A percentile compares a stretch with the other conserved stretches of the same genome.
These are phyloP conservation scores for Antitrichia curtipendula DNA, from an alignment of 225 moss, liverwort and hornwort genomes.

Conservation along the genomic window DNA sequence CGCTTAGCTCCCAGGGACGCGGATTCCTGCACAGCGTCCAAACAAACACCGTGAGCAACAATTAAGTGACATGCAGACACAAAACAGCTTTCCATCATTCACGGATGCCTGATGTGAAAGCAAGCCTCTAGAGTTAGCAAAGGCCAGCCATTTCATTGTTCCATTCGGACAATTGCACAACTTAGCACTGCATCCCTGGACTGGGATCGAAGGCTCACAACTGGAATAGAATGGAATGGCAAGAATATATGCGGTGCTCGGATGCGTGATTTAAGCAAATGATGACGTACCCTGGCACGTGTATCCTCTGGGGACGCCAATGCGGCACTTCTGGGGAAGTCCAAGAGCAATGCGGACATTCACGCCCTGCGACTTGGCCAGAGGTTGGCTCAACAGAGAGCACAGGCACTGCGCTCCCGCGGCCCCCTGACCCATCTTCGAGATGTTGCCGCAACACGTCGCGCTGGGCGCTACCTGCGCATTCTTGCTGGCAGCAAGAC, in stretches of 20 bases:
- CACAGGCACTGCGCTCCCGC: constrained; percentile 14
- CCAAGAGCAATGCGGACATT: neutral
- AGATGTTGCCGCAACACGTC: neutral
- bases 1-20: neutral
- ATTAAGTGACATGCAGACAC: no score
- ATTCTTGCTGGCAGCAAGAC: neutral
- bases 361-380: constrained; percentile 9
- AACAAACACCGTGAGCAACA: neutral
- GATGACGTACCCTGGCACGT: neutral
- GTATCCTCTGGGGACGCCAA: neutral
- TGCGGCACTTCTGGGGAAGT: neutral
- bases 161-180: no score
- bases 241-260: neutral
- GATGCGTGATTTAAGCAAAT: neutral
- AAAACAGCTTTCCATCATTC: no score
- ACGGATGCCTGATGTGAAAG: neutral
- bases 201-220: neutral
- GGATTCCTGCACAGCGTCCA: neutral
- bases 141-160: no score
- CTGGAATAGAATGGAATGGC: no score
- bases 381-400: neutral
- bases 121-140: neutral
- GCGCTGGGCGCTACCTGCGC: neutral
- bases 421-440: neutral
- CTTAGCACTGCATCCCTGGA: neutral